phyloP scores from a whole-genome alignment of 345 rosid species.

The Citrus unshiu region DNA sequence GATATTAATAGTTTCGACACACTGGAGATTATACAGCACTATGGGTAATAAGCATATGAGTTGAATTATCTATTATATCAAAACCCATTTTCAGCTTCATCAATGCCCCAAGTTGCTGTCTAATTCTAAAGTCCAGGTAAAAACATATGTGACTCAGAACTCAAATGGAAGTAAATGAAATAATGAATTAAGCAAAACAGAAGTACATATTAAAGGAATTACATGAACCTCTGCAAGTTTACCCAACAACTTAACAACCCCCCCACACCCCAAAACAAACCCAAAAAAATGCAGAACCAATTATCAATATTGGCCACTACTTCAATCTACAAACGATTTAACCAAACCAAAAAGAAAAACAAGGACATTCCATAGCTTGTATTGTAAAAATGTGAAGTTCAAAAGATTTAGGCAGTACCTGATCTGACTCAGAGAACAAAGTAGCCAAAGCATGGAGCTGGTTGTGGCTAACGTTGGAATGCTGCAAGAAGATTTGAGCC shows the following conservation, averaged over 20 bases:
- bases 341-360: neutral
- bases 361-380: neutral
- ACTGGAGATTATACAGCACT: neutral
- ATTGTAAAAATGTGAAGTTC: conserved; percentile 5
- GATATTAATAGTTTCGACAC: neutral
- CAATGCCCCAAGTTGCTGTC: neutral
- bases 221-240: neutral
- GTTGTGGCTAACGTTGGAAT: conserved; percentile 61
- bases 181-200: neutral
- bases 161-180: neutral
- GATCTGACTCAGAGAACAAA: conserved; percentile 58
- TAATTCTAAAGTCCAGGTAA: neutral
- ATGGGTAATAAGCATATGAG: neutral
- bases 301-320: neutral
- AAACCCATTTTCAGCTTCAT: neutral
- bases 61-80: neutral
- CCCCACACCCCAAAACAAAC: neutral
- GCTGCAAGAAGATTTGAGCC: conserved; percentile 41
- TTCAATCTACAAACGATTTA: neutral
- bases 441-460: conserved; percentile 62
- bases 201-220: neutral
- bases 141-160: neutral
- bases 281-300: conserved; percentile 10
- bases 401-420: conserved; percentile 37
- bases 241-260: conserved; percentile 2